Evolutionary conservation across 805 yeast species (phyloP).

Genomic region (Saccharomycopsis fodiens): DNA sequence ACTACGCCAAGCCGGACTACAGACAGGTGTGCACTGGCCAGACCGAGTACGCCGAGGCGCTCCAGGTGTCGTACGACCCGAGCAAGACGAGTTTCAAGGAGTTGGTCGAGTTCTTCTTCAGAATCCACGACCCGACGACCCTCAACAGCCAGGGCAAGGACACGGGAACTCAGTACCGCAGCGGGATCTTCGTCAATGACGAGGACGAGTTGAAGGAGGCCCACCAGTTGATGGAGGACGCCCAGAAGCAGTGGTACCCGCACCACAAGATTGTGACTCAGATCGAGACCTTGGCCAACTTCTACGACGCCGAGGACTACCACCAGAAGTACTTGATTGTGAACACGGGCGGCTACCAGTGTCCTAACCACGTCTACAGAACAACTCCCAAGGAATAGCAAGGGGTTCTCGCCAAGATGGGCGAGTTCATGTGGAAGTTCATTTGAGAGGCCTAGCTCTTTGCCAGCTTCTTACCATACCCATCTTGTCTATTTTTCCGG

Average conservation of each 20-base stretch:
- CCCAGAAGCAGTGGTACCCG: slow-evolving; percentile 74
- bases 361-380: slow-evolving; percentile 83
- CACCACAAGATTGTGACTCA: slow-evolving; percentile 58
- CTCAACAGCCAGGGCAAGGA: slow-evolving; percentile 81
- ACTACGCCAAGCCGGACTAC: slow-evolving; percentile 45
- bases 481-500: too few species aligned
- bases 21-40: slow-evolving; percentile 65
- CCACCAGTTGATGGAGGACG: slow-evolving; percentile 36
- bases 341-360: slow-evolving; percentile 83
- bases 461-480: too few species aligned
- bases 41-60: slow-evolving; percentile 74
- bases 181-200: slow-evolving; percentile 63
- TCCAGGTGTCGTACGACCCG: slow-evolving; percentile 82
- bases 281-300: slow-evolving; percentile 58
- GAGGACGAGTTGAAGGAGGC: slow-evolving; percentile 41
- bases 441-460: too few species aligned
- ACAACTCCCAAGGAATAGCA: slow-evolving; percentile 18
- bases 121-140: slow-evolving; percentile 93
- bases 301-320: slow-evolving; percentile 93
- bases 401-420: too few species aligned
- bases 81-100: slow-evolving; percentile 47
- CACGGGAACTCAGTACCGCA: slow-evolving; percentile 81
- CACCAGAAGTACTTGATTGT: slow-evolving; percentile 77
- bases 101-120: slow-evolving; percentile 74
- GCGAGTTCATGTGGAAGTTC: too few species aligned